A percentile compares a stretch with the other conserved stretches of the same genome.
Conservation (phyloP, 257 asterid species). For the Lycium ferocissimum region DNA sequence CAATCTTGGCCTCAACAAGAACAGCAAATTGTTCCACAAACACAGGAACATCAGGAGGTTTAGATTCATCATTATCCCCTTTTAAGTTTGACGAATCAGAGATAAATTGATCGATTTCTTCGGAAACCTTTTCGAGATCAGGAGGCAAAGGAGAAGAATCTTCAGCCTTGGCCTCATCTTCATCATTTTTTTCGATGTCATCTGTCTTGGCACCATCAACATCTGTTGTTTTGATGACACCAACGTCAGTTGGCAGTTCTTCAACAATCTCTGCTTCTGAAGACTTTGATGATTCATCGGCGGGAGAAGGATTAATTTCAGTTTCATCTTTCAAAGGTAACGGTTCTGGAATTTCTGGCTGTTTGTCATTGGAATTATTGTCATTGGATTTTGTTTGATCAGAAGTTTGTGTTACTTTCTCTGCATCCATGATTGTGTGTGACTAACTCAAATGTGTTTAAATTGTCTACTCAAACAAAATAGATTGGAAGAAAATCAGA, state of each 20-base stretch:
- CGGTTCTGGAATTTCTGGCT: conserved; percentile 2
- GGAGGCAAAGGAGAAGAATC: conserved; percentile 60
- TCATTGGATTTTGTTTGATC: conserved; percentile 33
- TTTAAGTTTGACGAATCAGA: conserved; percentile 37
- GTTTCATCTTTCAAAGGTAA: conserved; percentile 19
- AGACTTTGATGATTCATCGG: conserved; percentile 16
- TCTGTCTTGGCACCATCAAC: conserved; percentile 24
- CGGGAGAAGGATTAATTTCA: not conserved
- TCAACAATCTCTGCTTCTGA: conserved; percentile 22
- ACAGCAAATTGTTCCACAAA: conserved; percentile 69
- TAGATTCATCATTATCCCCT: conserved; percentile 33
- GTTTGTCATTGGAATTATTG: conserved; percentile 19
- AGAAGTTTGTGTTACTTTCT: conserved; percentile 49
- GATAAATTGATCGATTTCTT: conserved; percentile 67
- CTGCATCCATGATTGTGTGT: conserved; percentile 52
- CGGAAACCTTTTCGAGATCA: conserved; percentile 63
- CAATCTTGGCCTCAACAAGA: conserved; percentile 71
- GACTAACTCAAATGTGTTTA: not conserved
- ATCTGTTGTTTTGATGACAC: not conserved
- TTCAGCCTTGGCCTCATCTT: conserved; percentile 35
- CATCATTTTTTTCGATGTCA: not conserved
- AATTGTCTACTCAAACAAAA: not conserved
- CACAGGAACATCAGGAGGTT: conserved; percentile 60
- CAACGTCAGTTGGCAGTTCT: conserved; percentile 22
- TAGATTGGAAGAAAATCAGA: conserved; percentile 1